phyloP scores from a whole-genome alignment of 1,139 yeast genomes.

The Chernovozyma aurita region DNA sequence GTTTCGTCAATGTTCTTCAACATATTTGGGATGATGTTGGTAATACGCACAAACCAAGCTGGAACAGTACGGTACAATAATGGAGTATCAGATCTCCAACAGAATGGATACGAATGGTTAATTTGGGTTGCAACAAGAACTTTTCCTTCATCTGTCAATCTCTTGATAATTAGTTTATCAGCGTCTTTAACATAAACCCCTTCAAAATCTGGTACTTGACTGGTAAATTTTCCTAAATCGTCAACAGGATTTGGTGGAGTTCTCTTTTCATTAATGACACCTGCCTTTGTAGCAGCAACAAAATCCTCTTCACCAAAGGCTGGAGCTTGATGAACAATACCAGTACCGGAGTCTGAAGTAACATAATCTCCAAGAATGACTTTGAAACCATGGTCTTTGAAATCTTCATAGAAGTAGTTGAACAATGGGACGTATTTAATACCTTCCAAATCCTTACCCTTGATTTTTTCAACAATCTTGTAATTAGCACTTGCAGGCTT shows the following conservation, averaged over 20 bases:
- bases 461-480: conserved; percentile 73
- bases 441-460: conserved; percentile 79
- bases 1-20: conserved; percentile 79
- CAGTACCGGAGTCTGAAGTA: conserved; percentile 94
- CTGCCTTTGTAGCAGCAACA: conserved; percentile 70
- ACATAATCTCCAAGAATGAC: conserved; percentile 84
- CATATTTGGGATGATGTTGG: conserved; percentile 85
- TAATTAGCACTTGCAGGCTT: conserved; percentile 89
- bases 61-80: conserved; percentile 94
- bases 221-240: conserved; percentile 81
- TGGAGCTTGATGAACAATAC: conserved; percentile 97
- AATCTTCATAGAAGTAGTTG: conserved; percentile 71
- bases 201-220: conserved; percentile 65
- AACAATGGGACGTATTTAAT: conserved; percentile 77
- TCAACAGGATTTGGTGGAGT: conserved; percentile 92
- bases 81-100: conserved; percentile 99
- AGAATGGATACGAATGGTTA: conserved; percentile 96
- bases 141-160: conserved; percentile 73
- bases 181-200: conserved; percentile 95
- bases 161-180: conserved; percentile 83
- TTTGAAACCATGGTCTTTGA: conserved; percentile 72
- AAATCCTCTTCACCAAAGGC: conserved; percentile 99
- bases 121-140: conserved; percentile 75
- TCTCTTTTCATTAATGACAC: conserved; percentile 64
- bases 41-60: conserved; percentile 95